Conservation (phyloP, 169 alveolate species). For the Eimeria maxima region DNA sequence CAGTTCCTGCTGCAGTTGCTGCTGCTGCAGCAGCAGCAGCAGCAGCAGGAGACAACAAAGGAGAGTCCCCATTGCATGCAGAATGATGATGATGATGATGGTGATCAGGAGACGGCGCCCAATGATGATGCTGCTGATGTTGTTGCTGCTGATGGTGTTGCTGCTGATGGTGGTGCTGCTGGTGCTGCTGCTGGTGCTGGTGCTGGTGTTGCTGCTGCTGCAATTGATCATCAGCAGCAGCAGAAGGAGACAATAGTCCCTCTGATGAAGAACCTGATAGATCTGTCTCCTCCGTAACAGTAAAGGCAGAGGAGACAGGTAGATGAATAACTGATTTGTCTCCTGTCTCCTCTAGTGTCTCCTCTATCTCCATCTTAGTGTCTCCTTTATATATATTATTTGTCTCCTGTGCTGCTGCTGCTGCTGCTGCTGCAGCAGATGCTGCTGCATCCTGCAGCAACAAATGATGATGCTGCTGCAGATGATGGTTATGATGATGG, state of each 20-base stretch:
- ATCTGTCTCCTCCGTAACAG: constrained; percentile 50
- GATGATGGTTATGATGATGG: no score
- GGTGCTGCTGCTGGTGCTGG: no score
- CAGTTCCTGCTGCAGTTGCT: neutral
- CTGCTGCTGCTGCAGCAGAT: constrained; percentile 33
- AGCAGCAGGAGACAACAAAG: neutral
- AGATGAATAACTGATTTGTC: neutral
- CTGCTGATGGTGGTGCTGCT: no score
- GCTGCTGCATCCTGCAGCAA: no score
- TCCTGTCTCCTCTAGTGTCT: neutral
- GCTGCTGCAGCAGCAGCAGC: neutral
- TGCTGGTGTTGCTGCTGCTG: constrained; percentile 32
- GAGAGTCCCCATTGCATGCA: neutral
- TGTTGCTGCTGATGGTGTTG: constrained; percentile 36
- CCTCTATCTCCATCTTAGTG: neutral
- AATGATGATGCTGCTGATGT: constrained; percentile 21
- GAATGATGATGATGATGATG: neutral
- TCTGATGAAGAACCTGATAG: constrained; percentile 8
- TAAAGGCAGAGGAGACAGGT: constrained; percentile 40
- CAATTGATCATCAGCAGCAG: constrained; percentile 19
- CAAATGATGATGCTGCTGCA: constrained; percentile 35
- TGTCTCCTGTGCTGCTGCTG: neutral
- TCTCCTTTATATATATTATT: neutral
- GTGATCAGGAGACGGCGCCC: neutral
- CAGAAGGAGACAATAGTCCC: constrained; percentile 14